phyloP scores from a whole-genome alignment of 768 basidiomycete species.

The Sporobolomyces pararoseus region DNA sequence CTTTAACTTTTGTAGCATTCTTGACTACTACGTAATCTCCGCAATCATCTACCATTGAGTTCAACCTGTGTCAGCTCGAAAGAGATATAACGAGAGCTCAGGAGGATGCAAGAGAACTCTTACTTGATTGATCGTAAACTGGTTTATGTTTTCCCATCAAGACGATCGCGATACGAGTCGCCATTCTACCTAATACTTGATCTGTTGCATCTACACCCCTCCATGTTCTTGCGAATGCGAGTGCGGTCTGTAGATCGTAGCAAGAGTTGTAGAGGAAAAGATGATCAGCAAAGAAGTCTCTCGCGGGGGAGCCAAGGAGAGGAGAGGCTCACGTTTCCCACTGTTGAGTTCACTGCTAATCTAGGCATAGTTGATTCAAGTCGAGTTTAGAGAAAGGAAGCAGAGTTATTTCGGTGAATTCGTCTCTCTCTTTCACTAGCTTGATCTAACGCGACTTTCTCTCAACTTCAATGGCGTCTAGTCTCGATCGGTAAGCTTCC shows the following conservation, averaged over 20 bases:
- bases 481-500: conserved; percentile 26
- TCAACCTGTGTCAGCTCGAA: background rate
- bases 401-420: too few species aligned
- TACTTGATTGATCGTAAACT: conserved; percentile 85
- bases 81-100: background rate
- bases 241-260: conserved; percentile 66
- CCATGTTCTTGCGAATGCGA: conserved; percentile 94
- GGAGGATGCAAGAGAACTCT: background rate
- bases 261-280: background rate
- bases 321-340: conserved; percentile 25
- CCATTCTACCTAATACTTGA: conserved; percentile 88
- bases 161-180: conserved; percentile 86
- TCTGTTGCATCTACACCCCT: conserved; percentile 88
- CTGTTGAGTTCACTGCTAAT: conserved; percentile 14
- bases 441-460: background rate
- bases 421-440: background rate
- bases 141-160: conserved; percentile 99
- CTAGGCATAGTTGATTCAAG: conserved; percentile 12
- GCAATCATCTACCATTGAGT: conserved; percentile 67
- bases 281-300: background rate
- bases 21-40: conserved; percentile 98
- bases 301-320: background rate
- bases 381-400: background rate
- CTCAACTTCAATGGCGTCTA: conserved; percentile 22
- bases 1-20: conserved; percentile 73